phyloP scores from a whole-genome alignment of 1,284 basidiomycete genomes.

The Mycena citricolor region DNA sequence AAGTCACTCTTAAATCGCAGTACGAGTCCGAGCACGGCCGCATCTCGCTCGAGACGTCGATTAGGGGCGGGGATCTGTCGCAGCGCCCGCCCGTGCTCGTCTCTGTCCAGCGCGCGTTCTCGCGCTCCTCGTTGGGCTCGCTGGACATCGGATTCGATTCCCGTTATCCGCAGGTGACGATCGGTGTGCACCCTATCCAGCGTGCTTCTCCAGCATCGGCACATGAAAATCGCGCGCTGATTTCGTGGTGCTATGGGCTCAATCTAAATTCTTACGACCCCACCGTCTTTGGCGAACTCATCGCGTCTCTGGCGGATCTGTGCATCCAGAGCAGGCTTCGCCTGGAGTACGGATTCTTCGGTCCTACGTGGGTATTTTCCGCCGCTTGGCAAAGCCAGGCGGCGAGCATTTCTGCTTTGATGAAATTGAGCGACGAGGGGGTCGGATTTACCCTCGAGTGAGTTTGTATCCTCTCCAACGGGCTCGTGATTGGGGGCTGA shows the following conservation, averaged over 20 bases:
- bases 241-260: slow-evolving; percentile 34
- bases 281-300: slow-evolving; percentile 35
- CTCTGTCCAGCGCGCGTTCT: slow-evolving; percentile 6
- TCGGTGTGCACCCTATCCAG: no score
- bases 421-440: slow-evolving; percentile 33
- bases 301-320: slow-evolving; percentile 38
- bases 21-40: slow-evolving; percentile 2
- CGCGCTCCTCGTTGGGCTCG: no score
- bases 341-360: slow-evolving; percentile 34
- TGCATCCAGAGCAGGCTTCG: slow-evolving; percentile 35
- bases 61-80: slow-evolving; percentile 1
- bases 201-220: no score
- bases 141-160: no score
- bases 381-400: slow-evolving; percentile 35
- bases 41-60: slow-evolving; percentile 3
- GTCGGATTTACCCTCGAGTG: slow-evolving; percentile 39
- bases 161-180: slow-evolving; percentile 9
- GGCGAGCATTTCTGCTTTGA: slow-evolving; percentile 30
- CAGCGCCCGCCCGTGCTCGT: slow-evolving; percentile 6
- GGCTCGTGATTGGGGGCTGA: no score
- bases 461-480: slow-evolving; percentile 25
- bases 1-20: slow-evolving; percentile 12
- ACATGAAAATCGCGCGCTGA: no score
- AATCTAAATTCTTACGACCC: slow-evolving; percentile 34
- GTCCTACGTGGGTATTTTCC: slow-evolving; percentile 32